A percentile compares a stretch with the other conserved stretches of the same genome.
These are phyloP conservation scores for Pleurostoma richardsiae DNA, from an alignment of 2,329 filamentous ascomycete genomes.

Conservation along the genomic window DNA sequence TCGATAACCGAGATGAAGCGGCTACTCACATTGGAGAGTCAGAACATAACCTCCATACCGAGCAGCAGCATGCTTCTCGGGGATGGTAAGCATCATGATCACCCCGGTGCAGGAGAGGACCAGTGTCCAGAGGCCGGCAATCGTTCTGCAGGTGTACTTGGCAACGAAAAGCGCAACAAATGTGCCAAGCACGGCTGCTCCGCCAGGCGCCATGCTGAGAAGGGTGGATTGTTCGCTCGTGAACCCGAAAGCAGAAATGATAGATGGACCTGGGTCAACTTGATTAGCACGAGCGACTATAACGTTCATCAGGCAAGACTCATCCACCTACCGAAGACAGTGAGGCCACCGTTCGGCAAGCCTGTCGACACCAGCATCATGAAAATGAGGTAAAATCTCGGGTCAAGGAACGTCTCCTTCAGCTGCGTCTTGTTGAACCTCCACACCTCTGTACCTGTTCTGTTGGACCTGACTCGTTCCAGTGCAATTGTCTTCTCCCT, in stretches of 20 bases:
- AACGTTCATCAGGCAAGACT: background rate
- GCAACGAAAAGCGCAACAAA: slow-evolving; percentile 5
- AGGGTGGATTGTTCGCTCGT: slow-evolving; percentile 3
- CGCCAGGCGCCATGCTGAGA: slow-evolving; percentile 18
- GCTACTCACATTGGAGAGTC: background rate
- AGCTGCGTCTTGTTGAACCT: slow-evolving; percentile 49
- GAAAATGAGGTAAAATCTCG: slow-evolving; percentile 9
- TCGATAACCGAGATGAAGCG: background rate
- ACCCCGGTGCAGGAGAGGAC: background rate
- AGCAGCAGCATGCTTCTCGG: background rate
- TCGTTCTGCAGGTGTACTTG: slow-evolving; percentile 1
- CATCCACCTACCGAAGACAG: background rate
- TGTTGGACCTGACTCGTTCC: slow-evolving; percentile 48
- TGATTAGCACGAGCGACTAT: background rate
- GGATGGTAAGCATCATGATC: slow-evolving; percentile 2
- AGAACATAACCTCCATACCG: slow-evolving; percentile 2
- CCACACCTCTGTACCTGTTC: slow-evolving; percentile 55
- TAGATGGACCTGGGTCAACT: background rate
- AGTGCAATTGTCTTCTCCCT: slow-evolving; percentile 49
- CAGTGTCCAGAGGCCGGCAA: background rate
- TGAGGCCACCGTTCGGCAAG: slow-evolving; percentile 12
- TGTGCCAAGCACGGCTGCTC: slow-evolving; percentile 16
- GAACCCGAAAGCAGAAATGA: slow-evolving; percentile 1
- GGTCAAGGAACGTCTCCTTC: slow-evolving; percentile 48
- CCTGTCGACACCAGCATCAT: slow-evolving; percentile 15